Evolutionary conservation across 2,329 filamentous ascomycete genomes (phyloP).

Genomic region (Clathrospora elynae): DNA sequence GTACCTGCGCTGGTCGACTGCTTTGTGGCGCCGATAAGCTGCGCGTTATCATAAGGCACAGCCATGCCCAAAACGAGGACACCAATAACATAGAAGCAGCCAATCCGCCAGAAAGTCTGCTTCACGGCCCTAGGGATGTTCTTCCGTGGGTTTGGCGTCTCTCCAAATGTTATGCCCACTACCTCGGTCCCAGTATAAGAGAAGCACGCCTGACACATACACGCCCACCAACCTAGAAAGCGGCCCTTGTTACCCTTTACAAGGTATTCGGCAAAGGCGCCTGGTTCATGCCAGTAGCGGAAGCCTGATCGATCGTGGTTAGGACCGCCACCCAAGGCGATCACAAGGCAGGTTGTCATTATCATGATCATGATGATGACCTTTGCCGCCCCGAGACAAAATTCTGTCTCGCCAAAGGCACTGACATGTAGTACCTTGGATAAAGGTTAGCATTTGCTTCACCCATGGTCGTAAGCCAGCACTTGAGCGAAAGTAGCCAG

Average conservation of each 20-base stretch:
- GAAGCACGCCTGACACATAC: constrained; percentile 58
- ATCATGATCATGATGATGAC: constrained; percentile 40
- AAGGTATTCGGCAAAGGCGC: constrained; percentile 51
- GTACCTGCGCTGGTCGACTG: too few relatives aligned
- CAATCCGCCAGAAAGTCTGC: constrained; percentile 58
- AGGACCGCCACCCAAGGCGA: constrained; percentile 38
- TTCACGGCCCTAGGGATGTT: constrained; percentile 59
- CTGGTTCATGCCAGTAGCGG: constrained; percentile 69
- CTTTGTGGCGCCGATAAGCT: too few relatives aligned
- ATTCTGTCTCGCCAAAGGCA: constrained; percentile 53
- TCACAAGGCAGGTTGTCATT: constrained; percentile 35
- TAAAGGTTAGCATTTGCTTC: too few relatives aligned
- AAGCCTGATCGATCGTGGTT: constrained; percentile 58
- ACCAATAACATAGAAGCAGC: constrained; percentile 58
- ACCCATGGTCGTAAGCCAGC: too few relatives aligned
- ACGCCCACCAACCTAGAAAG: constrained; percentile 64
- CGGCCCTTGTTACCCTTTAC: constrained; percentile 63
- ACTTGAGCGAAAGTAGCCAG: not conserved
- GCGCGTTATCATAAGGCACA: constrained; percentile 58
- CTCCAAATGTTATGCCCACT: constrained; percentile 38
- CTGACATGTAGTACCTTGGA: constrained; percentile 38
- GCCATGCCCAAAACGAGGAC: constrained; percentile 62
- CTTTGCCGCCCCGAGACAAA: constrained; percentile 56
- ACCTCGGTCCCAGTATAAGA: constrained; percentile 36
- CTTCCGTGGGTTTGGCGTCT: constrained; percentile 37